Evolutionary conservation across 164 flowering plant genomes (phyloP).

Genomic region (Nymphaea colorata): DNA sequence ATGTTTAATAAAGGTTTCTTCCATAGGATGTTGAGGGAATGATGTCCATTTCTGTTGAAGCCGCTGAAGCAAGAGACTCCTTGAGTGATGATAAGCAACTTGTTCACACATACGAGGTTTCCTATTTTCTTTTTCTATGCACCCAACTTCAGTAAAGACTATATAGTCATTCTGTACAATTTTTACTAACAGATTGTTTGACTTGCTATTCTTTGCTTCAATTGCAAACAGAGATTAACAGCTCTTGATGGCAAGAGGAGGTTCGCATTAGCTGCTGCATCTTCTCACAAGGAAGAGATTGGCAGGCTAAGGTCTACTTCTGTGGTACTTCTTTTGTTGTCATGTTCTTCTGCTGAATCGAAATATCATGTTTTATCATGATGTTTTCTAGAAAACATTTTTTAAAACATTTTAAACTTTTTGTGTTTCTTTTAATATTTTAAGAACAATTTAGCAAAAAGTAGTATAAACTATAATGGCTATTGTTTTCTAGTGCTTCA

Average conservation of each 20-base stretch:
- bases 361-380: too few species aligned
- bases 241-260: slow-evolving; percentile 98
- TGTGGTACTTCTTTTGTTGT: neutral
- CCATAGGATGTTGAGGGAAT: slow-evolving; percentile 94
- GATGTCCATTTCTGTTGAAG: slow-evolving; percentile 99
- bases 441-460: too few species aligned
- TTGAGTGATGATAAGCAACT: slow-evolving; percentile 90
- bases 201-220: neutral
- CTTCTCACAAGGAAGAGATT: slow-evolving; percentile 94
- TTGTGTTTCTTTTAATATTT: too few species aligned
- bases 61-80: slow-evolving; percentile 85
- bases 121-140: neutral
- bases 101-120: slow-evolving; percentile 86
- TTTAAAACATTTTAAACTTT: too few species aligned
- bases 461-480: too few species aligned
- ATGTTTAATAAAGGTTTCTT: slow-evolving; percentile 4
- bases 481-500: too few species aligned
- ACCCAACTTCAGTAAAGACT: too few species aligned
- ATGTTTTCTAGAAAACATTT: too few species aligned
- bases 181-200: neutral
- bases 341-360: too few species aligned
- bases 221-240: slow-evolving; percentile 66
- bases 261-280: slow-evolving; percentile 96
- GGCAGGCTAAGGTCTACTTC: slow-evolving; percentile 71
- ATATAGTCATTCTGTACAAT: neutral